phyloP scores from a whole-genome alignment of 2,329 filamentous ascomycete genomes.

The Sphaerostilbella broomeana region DNA sequence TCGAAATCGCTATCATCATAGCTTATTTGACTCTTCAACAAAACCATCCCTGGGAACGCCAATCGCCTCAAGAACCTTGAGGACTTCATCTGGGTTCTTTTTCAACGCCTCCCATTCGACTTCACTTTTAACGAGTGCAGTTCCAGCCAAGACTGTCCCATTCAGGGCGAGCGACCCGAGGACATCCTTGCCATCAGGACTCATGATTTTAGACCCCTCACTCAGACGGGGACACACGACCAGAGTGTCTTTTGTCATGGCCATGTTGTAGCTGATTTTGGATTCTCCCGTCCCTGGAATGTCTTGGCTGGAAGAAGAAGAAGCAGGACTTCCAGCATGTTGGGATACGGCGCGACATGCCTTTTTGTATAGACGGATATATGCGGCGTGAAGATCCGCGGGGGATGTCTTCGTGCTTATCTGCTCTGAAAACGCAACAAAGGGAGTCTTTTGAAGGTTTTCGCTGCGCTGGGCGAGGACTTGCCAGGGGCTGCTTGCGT shows the following conservation, averaged over 20 bases:
- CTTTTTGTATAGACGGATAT: slow-evolving; percentile 41
- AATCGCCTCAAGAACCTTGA: slow-evolving; percentile 21
- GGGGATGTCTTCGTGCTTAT: slow-evolving; percentile 30
- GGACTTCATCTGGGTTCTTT: slow-evolving; percentile 19
- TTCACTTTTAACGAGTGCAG: slow-evolving; percentile 54
- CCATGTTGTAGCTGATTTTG: slow-evolving; percentile 58
- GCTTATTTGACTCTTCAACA: neutral
- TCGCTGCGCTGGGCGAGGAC: slow-evolving; percentile 37
- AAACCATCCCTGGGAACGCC: slow-evolving; percentile 21
- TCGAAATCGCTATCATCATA: neutral
- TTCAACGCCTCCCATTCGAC: slow-evolving; percentile 50
- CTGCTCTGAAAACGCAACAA: slow-evolving; percentile 37
- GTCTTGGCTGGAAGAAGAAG: slow-evolving; percentile 14
- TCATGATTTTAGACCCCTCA: slow-evolving; percentile 38
- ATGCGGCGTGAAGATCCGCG: slow-evolving; percentile 34
- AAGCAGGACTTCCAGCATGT: slow-evolving; percentile 7
- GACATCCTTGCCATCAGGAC: slow-evolving; percentile 24
- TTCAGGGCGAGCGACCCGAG: slow-evolving; percentile 47
- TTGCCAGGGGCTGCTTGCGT: slow-evolving; percentile 34
- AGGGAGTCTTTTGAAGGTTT: slow-evolving; percentile 26
- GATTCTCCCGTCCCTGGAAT: slow-evolving; percentile 34
- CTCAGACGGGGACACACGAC: slow-evolving; percentile 48
- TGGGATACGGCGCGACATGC: slow-evolving; percentile 34
- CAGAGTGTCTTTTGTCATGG: slow-evolving; percentile 48
- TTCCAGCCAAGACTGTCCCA: slow-evolving; percentile 58